A percentile compares a stretch with the other conserved stretches of the same genome.
phyloP scores from a whole-genome alignment of 1,284 basidiomycete species.

The Peniophora sp. region DNA sequence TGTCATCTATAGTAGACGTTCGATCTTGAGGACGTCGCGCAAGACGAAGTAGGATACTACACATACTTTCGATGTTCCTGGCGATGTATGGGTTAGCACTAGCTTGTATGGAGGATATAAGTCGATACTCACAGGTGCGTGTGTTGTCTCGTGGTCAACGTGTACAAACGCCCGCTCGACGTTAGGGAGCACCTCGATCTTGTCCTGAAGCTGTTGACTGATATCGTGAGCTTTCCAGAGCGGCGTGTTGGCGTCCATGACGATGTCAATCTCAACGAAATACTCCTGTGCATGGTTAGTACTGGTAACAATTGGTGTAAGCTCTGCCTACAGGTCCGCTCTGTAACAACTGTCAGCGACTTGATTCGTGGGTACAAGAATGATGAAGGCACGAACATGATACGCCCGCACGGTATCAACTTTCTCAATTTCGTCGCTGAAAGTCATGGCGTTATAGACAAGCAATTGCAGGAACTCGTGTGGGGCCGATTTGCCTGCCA shows the following conservation, averaged over 20 bases:
- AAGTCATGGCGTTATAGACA: conserved; percentile 90
- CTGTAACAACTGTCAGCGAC: conserved; percentile 20
- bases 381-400: conserved; percentile 53
- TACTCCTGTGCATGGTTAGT: conserved; percentile 48
- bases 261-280: conserved; percentile 93
- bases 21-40: not conserved
- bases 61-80: conserved; percentile 27
- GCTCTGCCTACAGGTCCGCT: conserved; percentile 52
- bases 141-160: conserved; percentile 88
- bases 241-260: conserved; percentile 86
- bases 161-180: conserved; percentile 92
- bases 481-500: conserved; percentile 89
- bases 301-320: not conserved
- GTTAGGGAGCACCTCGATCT: conserved; percentile 85
- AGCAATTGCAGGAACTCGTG: conserved; percentile 87
- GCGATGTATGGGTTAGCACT: not conserved
- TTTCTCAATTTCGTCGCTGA: conserved; percentile 77
- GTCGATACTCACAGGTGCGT: conserved; percentile 55
- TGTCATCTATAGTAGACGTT: not conserved
- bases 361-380: conserved; percentile 2
- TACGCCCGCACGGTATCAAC: conserved; percentile 88
- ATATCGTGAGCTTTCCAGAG: conserved; percentile 91
- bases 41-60: conserved; percentile 7
- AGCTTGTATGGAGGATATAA: not conserved
- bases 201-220: conserved; percentile 88